Percentiles rank a stretch among this genome's conserved stretches.
Evolutionary conservation across 1,284 basidiomycete genomes (phyloP).

Genomic region (Xanthoconium separans): DNA sequence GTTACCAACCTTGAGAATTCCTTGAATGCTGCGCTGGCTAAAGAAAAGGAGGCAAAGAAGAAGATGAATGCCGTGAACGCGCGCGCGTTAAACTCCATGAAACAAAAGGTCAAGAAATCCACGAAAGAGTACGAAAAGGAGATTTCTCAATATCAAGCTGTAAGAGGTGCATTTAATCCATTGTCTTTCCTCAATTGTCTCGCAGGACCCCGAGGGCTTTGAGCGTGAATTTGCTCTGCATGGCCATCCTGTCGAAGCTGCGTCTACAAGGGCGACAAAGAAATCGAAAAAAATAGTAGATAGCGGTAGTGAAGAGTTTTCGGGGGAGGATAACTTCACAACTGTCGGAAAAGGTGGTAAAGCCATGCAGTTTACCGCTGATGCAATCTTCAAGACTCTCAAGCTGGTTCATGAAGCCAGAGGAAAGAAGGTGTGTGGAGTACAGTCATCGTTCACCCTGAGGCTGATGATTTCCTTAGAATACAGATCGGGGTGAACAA

Average conservation of each 20-base stretch:
- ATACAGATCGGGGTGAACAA: constrained; percentile 95
- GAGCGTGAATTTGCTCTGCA: constrained; percentile 69
- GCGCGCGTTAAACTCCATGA: constrained; percentile 94
- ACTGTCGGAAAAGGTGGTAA: constrained; percentile 93
- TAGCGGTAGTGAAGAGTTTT: constrained; percentile 38
- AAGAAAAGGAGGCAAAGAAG: constrained; percentile 91
- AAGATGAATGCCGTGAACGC: constrained; percentile 97
- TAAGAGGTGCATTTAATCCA: constrained; percentile 36
- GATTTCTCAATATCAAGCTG: constrained; percentile 78
- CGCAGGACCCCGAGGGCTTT: constrained; percentile 86
- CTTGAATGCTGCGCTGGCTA: constrained; percentile 72
- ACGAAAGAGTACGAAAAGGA: constrained; percentile 87
- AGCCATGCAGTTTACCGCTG: constrained; percentile 79
- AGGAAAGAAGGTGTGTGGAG: constrained; percentile 81
- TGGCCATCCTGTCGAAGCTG: constrained; percentile 48
- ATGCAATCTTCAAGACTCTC: constrained; percentile 92
- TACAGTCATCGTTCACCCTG: neutral
- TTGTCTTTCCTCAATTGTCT: constrained; percentile 5
- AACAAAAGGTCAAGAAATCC: constrained; percentile 94
- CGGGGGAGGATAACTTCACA: constrained; percentile 72
- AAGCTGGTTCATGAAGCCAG: constrained; percentile 92
- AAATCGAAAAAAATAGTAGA: constrained; percentile 41
- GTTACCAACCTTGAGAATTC: constrained; percentile 78
- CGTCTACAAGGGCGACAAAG: constrained; percentile 40
- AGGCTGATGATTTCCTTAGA: constrained; percentile 47